Percentiles rank a stretch among this genome's conserved stretches.
These are phyloP conservation scores for Didymella segeticola DNA, from an alignment of 2,329 filamentous ascomycete species.

Conservation along the genomic window DNA sequence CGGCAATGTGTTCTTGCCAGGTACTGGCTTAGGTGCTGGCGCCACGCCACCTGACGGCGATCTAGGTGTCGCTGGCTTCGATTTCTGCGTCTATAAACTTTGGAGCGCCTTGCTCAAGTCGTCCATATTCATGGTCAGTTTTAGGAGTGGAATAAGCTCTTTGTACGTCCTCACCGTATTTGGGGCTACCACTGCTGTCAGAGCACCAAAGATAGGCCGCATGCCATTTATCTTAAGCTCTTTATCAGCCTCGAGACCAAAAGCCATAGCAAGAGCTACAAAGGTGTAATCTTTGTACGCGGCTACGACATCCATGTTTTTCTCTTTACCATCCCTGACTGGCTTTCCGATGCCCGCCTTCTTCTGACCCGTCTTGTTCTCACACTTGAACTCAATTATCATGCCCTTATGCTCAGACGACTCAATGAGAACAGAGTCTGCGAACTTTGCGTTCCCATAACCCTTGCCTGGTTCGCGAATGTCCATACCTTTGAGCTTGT, in stretches of 20 bases:
- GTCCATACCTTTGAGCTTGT: too few relatives aligned
- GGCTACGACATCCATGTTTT: not conserved
- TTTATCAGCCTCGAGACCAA: not conserved
- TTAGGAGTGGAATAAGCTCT: too few relatives aligned
- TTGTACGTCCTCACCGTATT: too few relatives aligned
- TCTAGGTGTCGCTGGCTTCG: too few relatives aligned
- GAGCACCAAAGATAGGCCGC: not conserved
- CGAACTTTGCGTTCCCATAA: not conserved
- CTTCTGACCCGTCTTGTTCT: not conserved
- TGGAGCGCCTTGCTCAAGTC: too few relatives aligned
- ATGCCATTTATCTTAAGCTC: not conserved
- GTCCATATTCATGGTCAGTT: too few relatives aligned
- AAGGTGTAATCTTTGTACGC: not conserved
- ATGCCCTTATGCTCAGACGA: not conserved
- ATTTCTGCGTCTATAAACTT: too few relatives aligned
- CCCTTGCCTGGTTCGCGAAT: not conserved
- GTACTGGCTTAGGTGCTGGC: too few relatives aligned
- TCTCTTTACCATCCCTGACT: not conserved
- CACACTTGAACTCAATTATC: slow-evolving; percentile 12
- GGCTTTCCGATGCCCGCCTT: not conserved
- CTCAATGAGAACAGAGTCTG: slow-evolving; percentile 7
- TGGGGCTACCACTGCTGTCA: too few relatives aligned
- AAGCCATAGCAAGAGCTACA: slow-evolving; percentile 9
- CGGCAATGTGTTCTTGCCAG: too few relatives aligned
- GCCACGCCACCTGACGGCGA: too few relatives aligned